phyloP scores from a whole-genome alignment of 768 basidiomycete species.

The Pulveroboletus sp. region DNA sequence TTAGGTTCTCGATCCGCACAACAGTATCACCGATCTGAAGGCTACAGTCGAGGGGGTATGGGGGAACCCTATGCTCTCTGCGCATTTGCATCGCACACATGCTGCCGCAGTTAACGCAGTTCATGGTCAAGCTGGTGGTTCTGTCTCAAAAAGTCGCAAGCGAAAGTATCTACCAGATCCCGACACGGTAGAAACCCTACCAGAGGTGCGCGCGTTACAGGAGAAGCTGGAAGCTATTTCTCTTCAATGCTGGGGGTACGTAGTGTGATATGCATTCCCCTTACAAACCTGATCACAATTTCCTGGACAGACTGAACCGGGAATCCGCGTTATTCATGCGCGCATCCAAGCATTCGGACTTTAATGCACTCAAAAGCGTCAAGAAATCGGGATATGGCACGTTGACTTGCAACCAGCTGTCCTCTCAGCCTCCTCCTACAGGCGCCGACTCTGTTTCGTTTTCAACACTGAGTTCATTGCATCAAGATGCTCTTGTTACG shows the following conservation, averaged over 20 bases:
- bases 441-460: background rate
- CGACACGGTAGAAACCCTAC: conserved; percentile 30
- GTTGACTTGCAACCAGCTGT: background rate
- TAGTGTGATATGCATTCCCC: background rate
- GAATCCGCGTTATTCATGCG: conserved; percentile 64
- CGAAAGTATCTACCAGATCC: conserved; percentile 33
- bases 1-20: background rate
- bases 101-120: conserved; percentile 42
- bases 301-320: conserved; percentile 40
- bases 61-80: conserved; percentile 55
- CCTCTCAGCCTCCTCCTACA: background rate
- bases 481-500: conserved; percentile 49
- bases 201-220: conserved; percentile 50
- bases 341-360: conserved; percentile 61
- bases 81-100: conserved; percentile 53
- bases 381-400: conserved; percentile 36
- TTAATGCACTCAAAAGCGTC: conserved; percentile 47
- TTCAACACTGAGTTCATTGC: background rate
- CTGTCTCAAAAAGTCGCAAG: conserved; percentile 27
- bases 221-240: conserved; percentile 48
- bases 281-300: background rate
- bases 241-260: conserved; percentile 65
- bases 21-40: conserved; percentile 54
- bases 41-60: conserved; percentile 44
- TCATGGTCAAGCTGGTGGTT: conserved; percentile 33